A percentile compares a stretch with the other conserved stretches of the same genome.
These are phyloP conservation scores for Pycnococcus provasolii DNA, from an alignment of 139 green algal species.

Conservation along the genomic window DNA sequence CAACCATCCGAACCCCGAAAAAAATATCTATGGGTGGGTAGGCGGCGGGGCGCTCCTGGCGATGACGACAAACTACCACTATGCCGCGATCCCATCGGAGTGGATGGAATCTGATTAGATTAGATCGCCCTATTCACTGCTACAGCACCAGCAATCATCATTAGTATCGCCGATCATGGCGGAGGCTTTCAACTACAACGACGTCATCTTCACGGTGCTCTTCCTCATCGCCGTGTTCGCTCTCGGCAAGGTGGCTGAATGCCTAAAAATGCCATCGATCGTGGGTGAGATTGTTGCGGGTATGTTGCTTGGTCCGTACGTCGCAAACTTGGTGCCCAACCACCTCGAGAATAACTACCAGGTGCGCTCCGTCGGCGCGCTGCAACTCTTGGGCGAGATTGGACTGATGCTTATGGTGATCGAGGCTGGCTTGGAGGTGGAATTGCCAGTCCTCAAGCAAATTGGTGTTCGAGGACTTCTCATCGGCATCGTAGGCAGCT, in stretches of 20 bases:
- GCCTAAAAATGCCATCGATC: conserved; percentile 6
- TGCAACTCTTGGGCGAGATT: conserved; percentile 18
- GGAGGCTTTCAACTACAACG: too few species aligned
- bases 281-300: conserved; percentile 17
- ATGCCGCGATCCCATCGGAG: too few species aligned
- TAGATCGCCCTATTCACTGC: too few species aligned
- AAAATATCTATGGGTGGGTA: too few species aligned
- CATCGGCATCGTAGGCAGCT: background rate
- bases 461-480: conserved; percentile 1
- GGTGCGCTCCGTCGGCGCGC: background rate
- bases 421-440: conserved; percentile 21
- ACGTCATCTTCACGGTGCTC: background rate
- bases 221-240: background rate
- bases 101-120: too few species aligned
- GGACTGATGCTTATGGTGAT: conserved; percentile 16
- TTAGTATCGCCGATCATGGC: too few species aligned
- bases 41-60: too few species aligned
- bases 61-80: too few species aligned
- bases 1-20: too few species aligned
- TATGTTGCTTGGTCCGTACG: conserved; percentile 17
- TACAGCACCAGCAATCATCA: too few species aligned
- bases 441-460: conserved; percentile 2
- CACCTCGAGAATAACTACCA: background rate
- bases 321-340: background rate
- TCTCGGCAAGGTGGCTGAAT: background rate